These are phyloP conservation scores for Sophora flavescens DNA, from an alignment of 306 rosid genomes.

Conservation along the genomic window DNA sequence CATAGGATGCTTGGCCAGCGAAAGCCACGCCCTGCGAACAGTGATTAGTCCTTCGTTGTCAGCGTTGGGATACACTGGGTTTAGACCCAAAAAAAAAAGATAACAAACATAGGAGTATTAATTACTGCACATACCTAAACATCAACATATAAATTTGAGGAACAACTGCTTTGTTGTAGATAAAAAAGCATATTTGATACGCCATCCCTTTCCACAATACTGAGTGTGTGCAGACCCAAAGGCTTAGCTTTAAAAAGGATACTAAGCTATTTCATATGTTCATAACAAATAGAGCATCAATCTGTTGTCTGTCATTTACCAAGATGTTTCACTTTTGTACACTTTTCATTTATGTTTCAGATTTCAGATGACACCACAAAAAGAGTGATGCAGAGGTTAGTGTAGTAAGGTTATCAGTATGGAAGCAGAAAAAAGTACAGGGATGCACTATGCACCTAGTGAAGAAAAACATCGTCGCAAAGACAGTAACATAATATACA, in stretches of 20 bases:
- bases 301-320: slow-evolving; percentile 6
- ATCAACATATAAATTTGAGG: slow-evolving; percentile 6
- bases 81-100: too few species aligned
- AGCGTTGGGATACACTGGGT: too few species aligned
- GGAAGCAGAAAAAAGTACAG: not conserved
- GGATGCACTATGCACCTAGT: not conserved
- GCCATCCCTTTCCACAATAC: not conserved
- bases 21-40: too few species aligned
- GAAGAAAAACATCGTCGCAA: not conserved
- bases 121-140: not conserved
- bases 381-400: not conserved
- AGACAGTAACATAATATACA: not conserved
- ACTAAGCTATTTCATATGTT: not conserved
- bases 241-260: not conserved
- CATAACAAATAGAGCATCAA: slow-evolving; percentile 3
- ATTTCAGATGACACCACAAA: not conserved
- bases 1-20: too few species aligned
- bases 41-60: too few species aligned
- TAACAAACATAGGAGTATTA: not conserved
- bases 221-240: not conserved
- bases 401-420: not conserved
- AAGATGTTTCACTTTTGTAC: not conserved
- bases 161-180: not conserved
- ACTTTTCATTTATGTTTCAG: slow-evolving; percentile 20
- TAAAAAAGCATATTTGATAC: not conserved